Percentiles rank a stretch among this genome's conserved stretches.
Conservation (phyloP, 208 protist species). For the Trypanosoma mega region DNA sequence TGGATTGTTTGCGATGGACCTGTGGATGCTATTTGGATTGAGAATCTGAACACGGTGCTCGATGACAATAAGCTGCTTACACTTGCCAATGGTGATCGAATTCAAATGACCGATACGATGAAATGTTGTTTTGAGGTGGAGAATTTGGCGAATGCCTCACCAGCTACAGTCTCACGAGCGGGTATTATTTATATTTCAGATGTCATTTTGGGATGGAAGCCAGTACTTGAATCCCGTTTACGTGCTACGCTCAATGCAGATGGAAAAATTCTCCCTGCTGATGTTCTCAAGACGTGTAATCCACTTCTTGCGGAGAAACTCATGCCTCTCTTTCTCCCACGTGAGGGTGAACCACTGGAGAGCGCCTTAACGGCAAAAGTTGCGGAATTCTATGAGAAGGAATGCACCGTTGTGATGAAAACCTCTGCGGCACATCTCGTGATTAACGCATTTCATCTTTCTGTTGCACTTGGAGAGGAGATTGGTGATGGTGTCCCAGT, state of each 20-base stretch:
- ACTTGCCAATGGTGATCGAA: conserved; percentile 96
- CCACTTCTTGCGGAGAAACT: conserved; percentile 80
- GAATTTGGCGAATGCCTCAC: conserved; percentile 98
- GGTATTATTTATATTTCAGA: conserved; percentile 98
- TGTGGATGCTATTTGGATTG: conserved; percentile 99
- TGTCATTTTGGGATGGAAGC: conserved; percentile 94
- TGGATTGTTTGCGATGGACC: conserved; percentile 98
- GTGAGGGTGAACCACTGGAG: conserved; percentile 40
- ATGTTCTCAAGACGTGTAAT: conserved; percentile 78
- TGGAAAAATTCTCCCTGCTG: conserved; percentile 75
- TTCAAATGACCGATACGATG: conserved; percentile 96
- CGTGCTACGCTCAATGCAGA: conserved; percentile 64
- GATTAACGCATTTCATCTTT: conserved; percentile 91
- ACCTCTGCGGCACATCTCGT: conserved; percentile 86
- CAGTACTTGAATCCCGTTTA: conserved; percentile 81
- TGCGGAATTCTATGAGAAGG: conserved; percentile 86
- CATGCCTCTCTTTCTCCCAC: conserved; percentile 69
- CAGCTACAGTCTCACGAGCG: conserved; percentile 98
- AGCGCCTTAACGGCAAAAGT: conserved; percentile 60
- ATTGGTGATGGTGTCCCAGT: conserved; percentile 74
- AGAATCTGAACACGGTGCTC: conserved; percentile 99
- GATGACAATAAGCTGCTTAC: conserved; percentile 99
- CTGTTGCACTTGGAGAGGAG: conserved; percentile 86
- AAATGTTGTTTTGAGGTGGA: conserved; percentile 98
- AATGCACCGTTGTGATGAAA: conserved; percentile 87